Evolutionary conservation across 768 basidiomycete species (phyloP).

Genomic region (Leccinum arenicola): DNA sequence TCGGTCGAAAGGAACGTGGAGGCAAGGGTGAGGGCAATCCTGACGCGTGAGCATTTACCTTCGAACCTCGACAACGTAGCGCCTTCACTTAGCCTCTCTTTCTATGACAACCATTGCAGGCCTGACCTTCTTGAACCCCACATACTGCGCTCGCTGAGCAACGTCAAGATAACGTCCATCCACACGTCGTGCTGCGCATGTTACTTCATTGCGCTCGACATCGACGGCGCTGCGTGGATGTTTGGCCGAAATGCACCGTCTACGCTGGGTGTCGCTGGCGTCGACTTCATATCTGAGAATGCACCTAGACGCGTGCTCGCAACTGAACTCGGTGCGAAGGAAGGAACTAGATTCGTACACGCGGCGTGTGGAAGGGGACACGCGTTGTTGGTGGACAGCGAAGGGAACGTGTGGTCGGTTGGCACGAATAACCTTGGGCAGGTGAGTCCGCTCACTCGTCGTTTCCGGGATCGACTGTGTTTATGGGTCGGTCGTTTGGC

Average conservation of each 20-base stretch:
- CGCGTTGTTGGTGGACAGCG: slow-evolving; percentile 76
- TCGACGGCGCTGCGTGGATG: slow-evolving; percentile 80
- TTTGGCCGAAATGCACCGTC: slow-evolving; percentile 81
- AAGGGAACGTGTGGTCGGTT: slow-evolving; percentile 80
- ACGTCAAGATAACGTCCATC: slow-evolving; percentile 68
- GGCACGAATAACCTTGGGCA: slow-evolving; percentile 82
- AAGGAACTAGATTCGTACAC: slow-evolving; percentile 63
- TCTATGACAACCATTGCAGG: slow-evolving; percentile 35
- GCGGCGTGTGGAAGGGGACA: slow-evolving; percentile 86
- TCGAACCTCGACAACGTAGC: slow-evolving; percentile 1
- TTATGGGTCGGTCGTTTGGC: neutral
- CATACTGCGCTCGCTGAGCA: slow-evolving; percentile 84
- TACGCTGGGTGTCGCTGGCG: slow-evolving; percentile 58
- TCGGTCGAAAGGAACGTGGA: slow-evolving; percentile 72
- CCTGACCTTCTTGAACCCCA: slow-evolving; percentile 87
- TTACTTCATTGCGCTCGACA: slow-evolving; percentile 73
- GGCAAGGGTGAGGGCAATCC: slow-evolving; percentile 43
- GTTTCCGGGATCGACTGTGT: neutral
- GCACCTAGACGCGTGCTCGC: slow-evolving; percentile 63
- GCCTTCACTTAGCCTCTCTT: slow-evolving; percentile 1
- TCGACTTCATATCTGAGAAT: slow-evolving; percentile 68
- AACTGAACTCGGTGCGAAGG: slow-evolving; percentile 55
- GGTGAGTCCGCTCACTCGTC: slow-evolving; percentile 42
- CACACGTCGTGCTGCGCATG: slow-evolving; percentile 76
- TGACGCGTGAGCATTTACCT: slow-evolving; percentile 28